Evolutionary conservation across 2,329 filamentous ascomycete species (phyloP), one percentile per base, ranked within the genome.

Genomic region (Cladosporium sp.): DNA sequence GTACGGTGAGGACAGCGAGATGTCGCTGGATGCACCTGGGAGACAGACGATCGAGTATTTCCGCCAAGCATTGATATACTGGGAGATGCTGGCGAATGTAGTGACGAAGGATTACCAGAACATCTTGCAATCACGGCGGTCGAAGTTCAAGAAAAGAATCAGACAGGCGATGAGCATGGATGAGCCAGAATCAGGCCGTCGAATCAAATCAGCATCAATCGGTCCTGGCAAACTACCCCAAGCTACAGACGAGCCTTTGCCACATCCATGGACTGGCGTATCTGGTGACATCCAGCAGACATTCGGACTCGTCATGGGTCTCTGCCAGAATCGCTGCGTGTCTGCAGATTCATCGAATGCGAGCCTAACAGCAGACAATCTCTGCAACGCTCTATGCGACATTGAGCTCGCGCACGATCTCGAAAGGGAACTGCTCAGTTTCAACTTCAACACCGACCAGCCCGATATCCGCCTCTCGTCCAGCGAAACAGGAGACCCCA

Each of bases 11-110:
- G 27, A 43, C n/a, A 36, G 36, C 11, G 27, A 47, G 12, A 4
- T 47, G 22, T 7, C 17, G 9, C 13, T 49, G 17, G 49, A 54
- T 20, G 19, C 7, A 5, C 11, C 18, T 22, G 43, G 51, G 3
- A 32, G 37, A 11, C 47, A 43, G 22, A 43, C 51, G 18, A 19
- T 52, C 2, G 42, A 41, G 7, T 47, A 54, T 22, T 54, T 52
- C 18, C 53, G 50, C 2, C 40, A 52, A 19, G 53, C 53, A 24
- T 32, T 54, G 12, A 30, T 50, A 4, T 54, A 52, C 17, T 54
- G 53, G 50, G 45, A 52, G n/a, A 54, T 54, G 53, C 34, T 52
- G 17, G 41, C 48, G 12, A 48, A 54, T 17, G 49, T 52, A 8
- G 50, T 54, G 5, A 44, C 43, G 17, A 44, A 54, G 7, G 43